phyloP scores from a whole-genome alignment of 116 monocot genomes.

The Phalaenopsis hybrid region DNA sequence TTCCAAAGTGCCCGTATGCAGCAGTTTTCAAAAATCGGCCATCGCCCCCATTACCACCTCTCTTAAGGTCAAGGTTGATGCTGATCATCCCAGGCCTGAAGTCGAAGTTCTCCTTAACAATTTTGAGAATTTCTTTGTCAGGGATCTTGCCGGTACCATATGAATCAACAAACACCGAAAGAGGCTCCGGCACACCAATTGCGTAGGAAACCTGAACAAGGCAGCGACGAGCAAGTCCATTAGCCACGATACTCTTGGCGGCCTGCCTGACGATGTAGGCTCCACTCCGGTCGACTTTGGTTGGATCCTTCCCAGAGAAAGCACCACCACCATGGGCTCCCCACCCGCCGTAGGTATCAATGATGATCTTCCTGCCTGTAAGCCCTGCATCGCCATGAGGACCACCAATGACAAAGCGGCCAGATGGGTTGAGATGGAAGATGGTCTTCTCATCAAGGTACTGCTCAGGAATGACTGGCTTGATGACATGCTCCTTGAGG shows the following conservation, averaged over 20 bases:
- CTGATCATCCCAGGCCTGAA: slow-evolving; percentile 81
- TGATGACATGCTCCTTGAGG: slow-evolving; percentile 76
- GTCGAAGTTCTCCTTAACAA: slow-evolving; percentile 66
- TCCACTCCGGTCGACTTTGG: slow-evolving; percentile 71
- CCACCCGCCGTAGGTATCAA: slow-evolving; percentile 76
- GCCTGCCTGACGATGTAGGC: slow-evolving; percentile 74
- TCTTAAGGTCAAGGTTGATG: slow-evolving; percentile 73
- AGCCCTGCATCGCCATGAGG: slow-evolving; percentile 77
- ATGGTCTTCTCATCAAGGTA: slow-evolving; percentile 84
- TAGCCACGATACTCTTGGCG: slow-evolving; percentile 65
- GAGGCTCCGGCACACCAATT: slow-evolving; percentile 71
- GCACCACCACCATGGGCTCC: slow-evolving; percentile 74
- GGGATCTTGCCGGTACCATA: slow-evolving; percentile 71
- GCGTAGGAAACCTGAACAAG: slow-evolving; percentile 77
- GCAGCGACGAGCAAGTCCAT: slow-evolving; percentile 60
- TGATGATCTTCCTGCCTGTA: slow-evolving; percentile 78
- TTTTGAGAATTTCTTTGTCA: slow-evolving; percentile 68
- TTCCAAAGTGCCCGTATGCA: slow-evolving; percentile 70
- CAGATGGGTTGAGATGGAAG: slow-evolving; percentile 82
- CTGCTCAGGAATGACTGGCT: slow-evolving; percentile 55
- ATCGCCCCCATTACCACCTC: slow-evolving; percentile 27
- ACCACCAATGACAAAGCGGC: slow-evolving; percentile 74
- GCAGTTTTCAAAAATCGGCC: slow-evolving; percentile 66
- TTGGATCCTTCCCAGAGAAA: slow-evolving; percentile 72
- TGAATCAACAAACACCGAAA: slow-evolving; percentile 67